Evolutionary conservation across 1,284 basidiomycete species (phyloP).

Genomic region (Leccinum ponderosum): DNA sequence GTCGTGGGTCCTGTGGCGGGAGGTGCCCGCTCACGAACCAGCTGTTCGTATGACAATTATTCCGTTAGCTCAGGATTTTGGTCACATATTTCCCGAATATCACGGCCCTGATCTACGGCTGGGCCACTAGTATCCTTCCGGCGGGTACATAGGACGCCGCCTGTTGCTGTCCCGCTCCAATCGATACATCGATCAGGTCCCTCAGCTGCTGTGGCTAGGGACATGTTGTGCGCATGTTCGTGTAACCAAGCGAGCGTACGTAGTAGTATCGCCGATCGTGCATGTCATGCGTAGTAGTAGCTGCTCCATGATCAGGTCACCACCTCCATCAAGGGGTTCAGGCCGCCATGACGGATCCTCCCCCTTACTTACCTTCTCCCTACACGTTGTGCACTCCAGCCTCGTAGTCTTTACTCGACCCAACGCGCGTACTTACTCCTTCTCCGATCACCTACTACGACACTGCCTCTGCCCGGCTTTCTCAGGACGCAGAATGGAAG

Average conservation of each 20-base stretch:
- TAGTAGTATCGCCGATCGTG: neutral
- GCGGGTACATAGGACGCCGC: neutral
- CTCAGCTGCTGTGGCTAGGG: neutral
- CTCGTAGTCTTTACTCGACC: neutral
- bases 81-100: slow-evolving; percentile 5
- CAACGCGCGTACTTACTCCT: neutral
- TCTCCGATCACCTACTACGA: slow-evolving; percentile 5
- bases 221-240: neutral
- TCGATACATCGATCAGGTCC: neutral
- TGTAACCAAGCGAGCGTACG: neutral
- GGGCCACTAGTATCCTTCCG: slow-evolving; percentile 1
- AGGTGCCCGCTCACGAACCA: neutral
- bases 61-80: slow-evolving; percentile 3
- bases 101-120: slow-evolving; percentile 20
- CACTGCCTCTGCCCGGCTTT: slow-evolving; percentile 6
- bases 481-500: slow-evolving; percentile 19
- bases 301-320: neutral
- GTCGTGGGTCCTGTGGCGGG: neutral
- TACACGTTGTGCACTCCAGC: slow-evolving; percentile 19
- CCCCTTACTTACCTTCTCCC: neutral
- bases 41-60: neutral
- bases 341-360: slow-evolving; percentile 9
- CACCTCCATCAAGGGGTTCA: neutral
- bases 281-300: neutral
- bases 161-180: neutral